These are phyloP conservation scores for Camelina sativa DNA, from an alignment of 345 rosid genomes.

Conservation along the genomic window DNA sequence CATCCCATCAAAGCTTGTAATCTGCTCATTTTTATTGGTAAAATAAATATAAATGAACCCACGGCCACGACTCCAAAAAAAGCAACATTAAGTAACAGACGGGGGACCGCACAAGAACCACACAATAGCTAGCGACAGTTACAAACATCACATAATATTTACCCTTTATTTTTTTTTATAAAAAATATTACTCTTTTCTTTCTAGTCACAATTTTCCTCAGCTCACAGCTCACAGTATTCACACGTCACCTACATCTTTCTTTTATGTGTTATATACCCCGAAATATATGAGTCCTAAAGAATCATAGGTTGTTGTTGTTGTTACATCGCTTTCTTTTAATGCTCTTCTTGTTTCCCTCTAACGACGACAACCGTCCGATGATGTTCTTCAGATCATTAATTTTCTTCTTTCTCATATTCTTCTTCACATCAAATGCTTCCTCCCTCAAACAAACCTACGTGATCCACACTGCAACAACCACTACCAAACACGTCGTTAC, in stretches of 20 bases:
- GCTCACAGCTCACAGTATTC: constrained; percentile 41
- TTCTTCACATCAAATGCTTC: constrained; percentile 46
- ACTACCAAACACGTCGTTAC: constrained; percentile 43
- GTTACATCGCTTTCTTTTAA: constrained; percentile 27
- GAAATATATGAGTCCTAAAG: constrained; percentile 7
- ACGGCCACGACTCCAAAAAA: constrained; percentile 27
- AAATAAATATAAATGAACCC: constrained; percentile 23
- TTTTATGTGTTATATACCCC: constrained; percentile 31
- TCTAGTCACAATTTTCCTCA: constrained; percentile 46
- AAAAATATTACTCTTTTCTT: not conserved
- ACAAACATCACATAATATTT: constrained; percentile 34
- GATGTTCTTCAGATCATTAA: constrained; percentile 41
- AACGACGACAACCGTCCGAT: constrained; percentile 36
- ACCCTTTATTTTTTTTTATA: not conserved
- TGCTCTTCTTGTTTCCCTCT: constrained; percentile 24
- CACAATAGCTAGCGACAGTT: constrained; percentile 42
- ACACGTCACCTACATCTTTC: constrained; percentile 33
- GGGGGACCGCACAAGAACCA: constrained; percentile 30
- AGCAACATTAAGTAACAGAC: constrained; percentile 28
- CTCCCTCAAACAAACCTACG: constrained; percentile 52
- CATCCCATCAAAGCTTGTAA: not conserved
- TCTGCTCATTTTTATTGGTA: constrained; percentile 31
- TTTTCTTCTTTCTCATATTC: constrained; percentile 20
- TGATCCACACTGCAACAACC: constrained; percentile 63
- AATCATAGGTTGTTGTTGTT: constrained; percentile 7